Conservation (phyloP, 768 basidiomycete species). For the Hirschioporus abietinus region DNA sequence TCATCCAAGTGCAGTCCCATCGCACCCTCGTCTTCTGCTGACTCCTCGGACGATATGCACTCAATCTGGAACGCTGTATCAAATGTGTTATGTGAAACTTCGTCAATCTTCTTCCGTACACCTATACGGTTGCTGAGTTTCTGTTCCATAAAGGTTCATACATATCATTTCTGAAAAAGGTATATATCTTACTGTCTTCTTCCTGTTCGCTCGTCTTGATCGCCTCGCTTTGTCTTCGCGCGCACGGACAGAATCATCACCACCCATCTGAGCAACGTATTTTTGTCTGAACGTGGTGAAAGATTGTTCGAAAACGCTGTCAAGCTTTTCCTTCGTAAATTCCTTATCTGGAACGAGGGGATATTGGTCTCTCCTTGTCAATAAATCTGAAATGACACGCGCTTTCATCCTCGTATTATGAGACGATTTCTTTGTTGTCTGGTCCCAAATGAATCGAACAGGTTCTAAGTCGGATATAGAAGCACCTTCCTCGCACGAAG, state of each 20-base stretch:
- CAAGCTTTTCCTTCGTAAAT: slow-evolving; percentile 56
- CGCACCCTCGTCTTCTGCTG: slow-evolving; percentile 43
- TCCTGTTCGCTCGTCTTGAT: slow-evolving; percentile 55
- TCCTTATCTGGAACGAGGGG: slow-evolving; percentile 61
- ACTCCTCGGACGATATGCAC: slow-evolving; percentile 81
- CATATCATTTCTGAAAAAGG: slow-evolving; percentile 8
- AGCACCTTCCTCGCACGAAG: slow-evolving; percentile 52
- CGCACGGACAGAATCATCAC: slow-evolving; percentile 28
- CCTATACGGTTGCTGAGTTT: slow-evolving; percentile 65
- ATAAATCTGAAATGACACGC: slow-evolving; percentile 56
- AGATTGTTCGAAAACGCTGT: slow-evolving; percentile 62
- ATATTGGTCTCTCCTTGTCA: slow-evolving; percentile 49
- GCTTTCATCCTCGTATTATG: slow-evolving; percentile 71
- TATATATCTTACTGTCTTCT: slow-evolving; percentile 49
- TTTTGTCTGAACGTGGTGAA: slow-evolving; percentile 67
- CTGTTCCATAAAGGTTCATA: slow-evolving; percentile 28
- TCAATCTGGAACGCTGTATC: slow-evolving; percentile 68
- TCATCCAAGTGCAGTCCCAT: slow-evolving; percentile 5
- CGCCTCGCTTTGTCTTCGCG: slow-evolving; percentile 43
- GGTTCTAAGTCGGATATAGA: slow-evolving; percentile 42
- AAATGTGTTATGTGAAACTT: slow-evolving; percentile 58
- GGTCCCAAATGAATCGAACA: slow-evolving; percentile 75
- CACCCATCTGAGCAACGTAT: slow-evolving; percentile 55
- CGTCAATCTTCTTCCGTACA: slow-evolving; percentile 45
- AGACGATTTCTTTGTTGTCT: slow-evolving; percentile 67